Percentiles rank a stretch among this genome's conserved stretches.
Evolutionary conservation across 108 stramenopile species (phyloP).

Genomic region (Skeletonema marinoi): DNA sequence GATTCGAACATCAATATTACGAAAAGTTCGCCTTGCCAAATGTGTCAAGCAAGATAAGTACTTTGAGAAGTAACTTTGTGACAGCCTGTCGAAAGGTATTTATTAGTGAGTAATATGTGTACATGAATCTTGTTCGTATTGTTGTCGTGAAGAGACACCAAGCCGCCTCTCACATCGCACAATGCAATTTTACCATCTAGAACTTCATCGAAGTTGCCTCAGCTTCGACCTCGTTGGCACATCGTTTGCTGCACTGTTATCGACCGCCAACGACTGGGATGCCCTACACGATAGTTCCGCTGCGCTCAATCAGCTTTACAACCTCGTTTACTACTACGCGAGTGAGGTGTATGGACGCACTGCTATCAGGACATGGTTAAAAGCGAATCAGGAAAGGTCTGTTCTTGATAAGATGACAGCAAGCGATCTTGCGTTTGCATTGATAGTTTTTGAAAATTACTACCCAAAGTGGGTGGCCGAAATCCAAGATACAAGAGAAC

Average conservation of each 20-base stretch:
- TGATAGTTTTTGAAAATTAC: neutral
- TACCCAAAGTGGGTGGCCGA: neutral
- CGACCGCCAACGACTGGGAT: too few relatives aligned
- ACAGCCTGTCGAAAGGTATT: neutral
- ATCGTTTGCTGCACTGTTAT: too few relatives aligned
- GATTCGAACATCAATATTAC: neutral
- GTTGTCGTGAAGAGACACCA: too few relatives aligned
- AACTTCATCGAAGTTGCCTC: too few relatives aligned
- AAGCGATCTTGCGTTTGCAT: neutral
- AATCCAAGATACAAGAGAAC: neutral
- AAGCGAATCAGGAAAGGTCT: neutral
- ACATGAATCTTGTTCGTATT: too few relatives aligned
- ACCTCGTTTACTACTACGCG: neutral
- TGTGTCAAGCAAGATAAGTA: neutral
- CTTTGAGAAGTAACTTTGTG: neutral
- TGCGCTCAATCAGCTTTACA: neutral
- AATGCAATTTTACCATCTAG: too few relatives aligned
- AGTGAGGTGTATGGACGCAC: neutral
- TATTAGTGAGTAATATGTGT: neutral
- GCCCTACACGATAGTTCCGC: too few relatives aligned
- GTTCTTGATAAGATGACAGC: neutral
- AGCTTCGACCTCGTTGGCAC: too few relatives aligned
- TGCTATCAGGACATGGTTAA: neutral
- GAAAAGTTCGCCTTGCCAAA: neutral
- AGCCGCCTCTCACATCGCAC: too few relatives aligned